Evolutionary conservation across 1,284 basidiomycete species (phyloP).

Genomic region (Chondrostereum purpureum): DNA sequence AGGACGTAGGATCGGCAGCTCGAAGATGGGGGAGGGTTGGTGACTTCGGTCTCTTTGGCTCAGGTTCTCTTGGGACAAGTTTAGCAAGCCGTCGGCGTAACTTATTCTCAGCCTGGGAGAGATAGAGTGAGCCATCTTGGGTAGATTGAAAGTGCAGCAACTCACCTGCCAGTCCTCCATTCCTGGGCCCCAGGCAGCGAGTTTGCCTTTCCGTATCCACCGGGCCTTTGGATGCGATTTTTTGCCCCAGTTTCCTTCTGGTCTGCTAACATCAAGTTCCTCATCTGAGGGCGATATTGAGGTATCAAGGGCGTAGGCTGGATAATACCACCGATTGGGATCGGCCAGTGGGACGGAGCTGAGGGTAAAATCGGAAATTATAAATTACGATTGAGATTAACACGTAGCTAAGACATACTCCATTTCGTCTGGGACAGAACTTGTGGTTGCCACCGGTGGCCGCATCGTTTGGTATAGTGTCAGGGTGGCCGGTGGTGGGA

Average conservation of each 20-base stretch:
- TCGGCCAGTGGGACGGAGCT: slow-evolving; percentile 53
- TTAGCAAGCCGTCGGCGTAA: slow-evolving; percentile 70
- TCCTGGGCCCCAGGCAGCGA: slow-evolving; percentile 70
- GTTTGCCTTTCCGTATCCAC: slow-evolving; percentile 73
- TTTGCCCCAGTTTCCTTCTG: slow-evolving; percentile 72
- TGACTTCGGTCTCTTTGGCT: slow-evolving; percentile 45
- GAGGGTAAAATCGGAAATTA: slow-evolving; percentile 27
- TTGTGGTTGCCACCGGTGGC: too few species aligned
- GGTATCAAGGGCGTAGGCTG: slow-evolving; percentile 59
- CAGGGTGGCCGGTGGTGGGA: too few species aligned
- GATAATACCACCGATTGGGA: slow-evolving; percentile 73
- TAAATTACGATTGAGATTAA: too few species aligned
- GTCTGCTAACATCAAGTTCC: slow-evolving; percentile 37
- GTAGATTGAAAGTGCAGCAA: slow-evolving; percentile 15
- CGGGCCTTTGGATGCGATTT: slow-evolving; percentile 62
- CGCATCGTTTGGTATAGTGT: too few species aligned
- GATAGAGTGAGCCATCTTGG: slow-evolving; percentile 10
- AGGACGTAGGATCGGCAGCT: slow-evolving; percentile 47
- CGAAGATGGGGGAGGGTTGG: slow-evolving; percentile 49
- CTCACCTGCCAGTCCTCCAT: slow-evolving; percentile 79
- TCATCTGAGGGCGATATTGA: too few species aligned
- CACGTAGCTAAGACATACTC: too few species aligned
- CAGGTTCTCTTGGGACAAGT: slow-evolving; percentile 49
- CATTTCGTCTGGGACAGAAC: too few species aligned
- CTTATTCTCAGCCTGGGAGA: slow-evolving; percentile 63